A percentile compares a stretch with the other conserved stretches of the same genome.
Conservation (phyloP, 2,329 filamentous ascomycete genomes). For the Aspergillus sp. region DNA sequence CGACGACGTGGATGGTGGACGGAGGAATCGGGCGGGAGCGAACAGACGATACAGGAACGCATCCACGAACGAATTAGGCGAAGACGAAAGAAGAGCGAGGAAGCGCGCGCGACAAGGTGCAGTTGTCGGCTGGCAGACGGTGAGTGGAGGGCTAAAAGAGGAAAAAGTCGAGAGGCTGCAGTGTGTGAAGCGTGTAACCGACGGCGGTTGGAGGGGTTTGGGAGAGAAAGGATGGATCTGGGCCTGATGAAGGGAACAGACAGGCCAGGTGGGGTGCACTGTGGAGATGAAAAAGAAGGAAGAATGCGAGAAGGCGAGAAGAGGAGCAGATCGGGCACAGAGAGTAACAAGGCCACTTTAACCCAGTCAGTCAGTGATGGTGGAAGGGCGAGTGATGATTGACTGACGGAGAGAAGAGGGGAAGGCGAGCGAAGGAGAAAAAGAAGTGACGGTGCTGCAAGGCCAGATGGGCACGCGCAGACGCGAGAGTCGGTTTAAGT, state of each 20-base stretch:
- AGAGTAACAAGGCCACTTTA: constrained; percentile 1
- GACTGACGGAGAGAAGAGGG: constrained; percentile 4
- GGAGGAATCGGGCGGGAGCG: constrained; percentile 17
- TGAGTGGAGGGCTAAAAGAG: constrained; percentile 26
- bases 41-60: constrained; percentile 15
- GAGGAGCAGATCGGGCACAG: neutral
- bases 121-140: constrained; percentile 25
- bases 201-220: constrained; percentile 18
- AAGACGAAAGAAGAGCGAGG: constrained; percentile 18
- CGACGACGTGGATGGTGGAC: constrained; percentile 18
- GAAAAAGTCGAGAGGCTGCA: constrained; percentile 25
- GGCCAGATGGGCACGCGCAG: constrained; percentile 20
- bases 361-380: constrained; percentile 5
- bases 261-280: constrained; percentile 21
- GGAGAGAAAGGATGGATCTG: constrained; percentile 12
- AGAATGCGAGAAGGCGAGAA: constrained; percentile 2
- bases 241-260: constrained; percentile 24
- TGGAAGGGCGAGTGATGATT: constrained; percentile 1
- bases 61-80: constrained; percentile 19
- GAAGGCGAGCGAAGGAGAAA: constrained; percentile 8
- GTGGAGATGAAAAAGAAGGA: constrained; percentile 21
- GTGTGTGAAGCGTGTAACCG: constrained; percentile 24
- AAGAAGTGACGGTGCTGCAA: constrained; percentile 11
- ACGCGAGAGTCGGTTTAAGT: constrained; percentile 17
- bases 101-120: constrained; percentile 19